phyloP scores from a whole-genome alignment of 352 stramenopile genomes.

The Phytopythium boreale region DNA sequence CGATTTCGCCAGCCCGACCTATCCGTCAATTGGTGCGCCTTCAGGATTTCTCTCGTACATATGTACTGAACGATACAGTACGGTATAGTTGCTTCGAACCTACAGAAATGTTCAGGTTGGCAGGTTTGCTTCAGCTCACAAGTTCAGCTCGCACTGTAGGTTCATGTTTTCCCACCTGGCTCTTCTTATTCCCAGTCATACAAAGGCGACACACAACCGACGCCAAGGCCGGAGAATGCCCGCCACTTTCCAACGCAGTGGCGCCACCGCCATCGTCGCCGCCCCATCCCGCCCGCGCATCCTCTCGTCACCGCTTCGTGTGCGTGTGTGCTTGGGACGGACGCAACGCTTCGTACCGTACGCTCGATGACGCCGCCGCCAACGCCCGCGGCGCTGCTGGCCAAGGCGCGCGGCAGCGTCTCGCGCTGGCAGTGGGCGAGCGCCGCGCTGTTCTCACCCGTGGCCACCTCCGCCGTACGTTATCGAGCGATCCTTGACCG shows the following conservation, averaged over 20 bases:
- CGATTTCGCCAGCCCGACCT: no score
- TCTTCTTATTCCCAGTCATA: background rate
- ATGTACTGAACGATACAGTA: no score
- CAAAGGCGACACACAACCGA: no score
- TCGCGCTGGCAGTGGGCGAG: constrained; percentile 1
- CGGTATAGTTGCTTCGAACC: no score
- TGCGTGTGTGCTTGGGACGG: background rate
- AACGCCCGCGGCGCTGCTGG: background rate
- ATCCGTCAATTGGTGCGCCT: background rate
- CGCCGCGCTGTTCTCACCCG: background rate
- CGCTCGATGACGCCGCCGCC: background rate
- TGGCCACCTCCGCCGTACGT: background rate
- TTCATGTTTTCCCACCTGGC: background rate
- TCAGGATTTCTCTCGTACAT: background rate
- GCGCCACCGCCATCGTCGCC: background rate
- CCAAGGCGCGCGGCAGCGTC: background rate
- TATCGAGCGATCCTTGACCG: background rate
- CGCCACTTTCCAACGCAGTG: background rate
- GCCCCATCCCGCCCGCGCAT: background rate
- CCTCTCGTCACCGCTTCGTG: background rate
- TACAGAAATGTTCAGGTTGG: background rate
- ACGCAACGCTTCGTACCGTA: background rate
- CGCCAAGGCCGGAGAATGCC: background rate
- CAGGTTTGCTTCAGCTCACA: background rate
- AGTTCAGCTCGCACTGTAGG: background rate